Conservation (phyloP, 2,329 filamentous ascomycete species). For the Epichloe typhina region DNA sequence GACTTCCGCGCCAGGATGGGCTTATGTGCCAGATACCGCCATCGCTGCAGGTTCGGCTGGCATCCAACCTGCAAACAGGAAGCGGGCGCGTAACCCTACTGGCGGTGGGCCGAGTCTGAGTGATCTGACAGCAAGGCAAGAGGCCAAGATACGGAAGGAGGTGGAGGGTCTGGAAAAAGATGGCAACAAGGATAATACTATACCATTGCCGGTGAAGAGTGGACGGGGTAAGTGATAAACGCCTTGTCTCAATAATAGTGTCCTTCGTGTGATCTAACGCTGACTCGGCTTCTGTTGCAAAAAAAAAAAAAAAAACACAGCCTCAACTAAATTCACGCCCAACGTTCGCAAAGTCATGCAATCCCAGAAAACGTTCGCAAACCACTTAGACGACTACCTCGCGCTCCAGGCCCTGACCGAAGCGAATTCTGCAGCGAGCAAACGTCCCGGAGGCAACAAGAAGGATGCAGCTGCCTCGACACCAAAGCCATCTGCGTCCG, state of each 20-base stretch:
- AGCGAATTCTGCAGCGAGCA: constrained; percentile 18
- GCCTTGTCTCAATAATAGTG: not conserved
- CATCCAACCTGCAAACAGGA: constrained; percentile 44
- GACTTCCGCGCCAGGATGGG: constrained; percentile 72
- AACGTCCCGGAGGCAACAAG: constrained; percentile 15
- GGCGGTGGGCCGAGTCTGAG: constrained; percentile 34
- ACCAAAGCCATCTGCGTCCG: constrained; percentile 8
- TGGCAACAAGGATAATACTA: constrained; percentile 57
- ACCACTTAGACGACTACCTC: constrained; percentile 69
- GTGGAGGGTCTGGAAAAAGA: constrained; percentile 75
- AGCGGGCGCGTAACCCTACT: constrained; percentile 52
- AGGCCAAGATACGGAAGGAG: constrained; percentile 68
- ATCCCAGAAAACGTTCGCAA: constrained; percentile 71
- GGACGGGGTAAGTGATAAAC: constrained; percentile 22
- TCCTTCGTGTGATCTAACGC: not conserved
- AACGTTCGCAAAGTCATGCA: constrained; percentile 65
- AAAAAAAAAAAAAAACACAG: constrained; percentile 12
- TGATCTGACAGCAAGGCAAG: constrained; percentile 69
- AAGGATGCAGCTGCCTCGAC: constrained; percentile 13
- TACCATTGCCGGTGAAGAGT: constrained; percentile 50
- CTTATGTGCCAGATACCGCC: constrained; percentile 70
- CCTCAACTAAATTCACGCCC: constrained; percentile 46
- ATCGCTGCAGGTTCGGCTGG: constrained; percentile 41
- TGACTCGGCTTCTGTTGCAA: not conserved
- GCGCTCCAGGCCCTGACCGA: constrained; percentile 41